Percentiles rank a stretch among this genome's conserved stretches.
phyloP scores from a whole-genome alignment of 176 grass and related monocot species.

The Oryza punctata region DNA sequence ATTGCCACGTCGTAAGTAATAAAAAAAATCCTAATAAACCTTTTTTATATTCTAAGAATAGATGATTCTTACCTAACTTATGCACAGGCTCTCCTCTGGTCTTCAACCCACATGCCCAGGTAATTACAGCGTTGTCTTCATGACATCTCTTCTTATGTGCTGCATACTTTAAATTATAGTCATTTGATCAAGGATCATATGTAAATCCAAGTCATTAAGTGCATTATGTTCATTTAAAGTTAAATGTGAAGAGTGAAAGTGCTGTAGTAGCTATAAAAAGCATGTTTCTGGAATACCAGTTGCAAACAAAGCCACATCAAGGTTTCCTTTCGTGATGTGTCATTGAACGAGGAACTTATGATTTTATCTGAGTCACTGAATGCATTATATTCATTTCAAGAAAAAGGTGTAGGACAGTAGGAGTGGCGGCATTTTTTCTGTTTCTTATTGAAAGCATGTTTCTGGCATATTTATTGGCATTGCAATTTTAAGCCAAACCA shows the following conservation, averaged over 20 bases:
- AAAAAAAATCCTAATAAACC: not conserved
- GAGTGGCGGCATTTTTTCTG: not conserved
- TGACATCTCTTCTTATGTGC: not conserved
- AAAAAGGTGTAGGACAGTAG: not conserved
- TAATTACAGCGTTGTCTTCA: slow-evolving; percentile 35
- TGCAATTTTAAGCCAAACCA: not conserved
- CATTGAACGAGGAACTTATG: not conserved
- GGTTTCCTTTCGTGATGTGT: not conserved
- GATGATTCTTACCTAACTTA: slow-evolving; percentile 1
- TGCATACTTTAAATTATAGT: not conserved
- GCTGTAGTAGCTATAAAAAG: not conserved
- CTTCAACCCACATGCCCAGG: slow-evolving; percentile 87
- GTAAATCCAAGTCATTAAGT: not conserved
- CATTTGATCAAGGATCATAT: not conserved
- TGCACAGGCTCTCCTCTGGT: slow-evolving; percentile 64
- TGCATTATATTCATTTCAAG: not conserved
- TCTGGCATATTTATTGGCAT: not conserved
- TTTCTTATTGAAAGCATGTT: not conserved
- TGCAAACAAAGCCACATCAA: not conserved
- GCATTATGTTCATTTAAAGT: not conserved
- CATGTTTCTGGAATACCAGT: not conserved
- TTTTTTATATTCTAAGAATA: slow-evolving; percentile 1
- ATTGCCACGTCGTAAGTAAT: slow-evolving; percentile 75
- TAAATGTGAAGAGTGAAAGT: not conserved
- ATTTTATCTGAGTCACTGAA: not conserved